Base-by-base conservation (phyloP, 164 flowering plant species). In the Vitis labrusca region DNA sequence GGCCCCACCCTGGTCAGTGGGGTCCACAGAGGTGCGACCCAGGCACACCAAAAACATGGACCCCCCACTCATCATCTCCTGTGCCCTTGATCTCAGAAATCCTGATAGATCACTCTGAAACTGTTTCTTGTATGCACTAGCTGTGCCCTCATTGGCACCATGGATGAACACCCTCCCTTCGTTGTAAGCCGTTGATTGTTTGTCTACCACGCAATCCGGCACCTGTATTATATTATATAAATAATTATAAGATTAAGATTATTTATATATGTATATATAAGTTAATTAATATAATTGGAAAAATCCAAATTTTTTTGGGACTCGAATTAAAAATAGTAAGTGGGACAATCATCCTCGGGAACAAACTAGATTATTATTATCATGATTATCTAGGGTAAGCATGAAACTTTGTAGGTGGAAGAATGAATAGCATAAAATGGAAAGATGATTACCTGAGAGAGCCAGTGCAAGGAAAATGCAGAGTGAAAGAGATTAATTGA, bases 401-500 rank as follows among this genome's bases (percentile, higher is more conserved):
- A 23, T 23, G 27, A 23, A 23, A 23, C 27, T 23, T 23, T 23
- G 27, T 23, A 2, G 27, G 27, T 23, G 27, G 27, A 23, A 23
- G 5, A 19, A 32, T 15, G 16, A 32, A 7, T 14, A 62, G 6
- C 19, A 15, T 10, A 37, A 15, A 64, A 23, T 49, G 5, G 62
- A 15, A 17, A 32, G 49, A 8, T 9, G 19, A 63, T 14, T 29
- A 91, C 98, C 97, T 91, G 97, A 69, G 95, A 91, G 17, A 91
- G 92, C 98, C 98, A 91, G 63, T 91, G 98, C 86, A 93, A 79
- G 70, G 92, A 93, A 77, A 93, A 93, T 1, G 97, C 94, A 0
- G 98, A 93, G 75, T 93, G 87, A 66, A 93, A 88, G 19, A 93
- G 81, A 64, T 93, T 70, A 59, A 91, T 78, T 3, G 91, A 89